Percentiles rank a stretch among this genome's conserved stretches.
phyloP scores from a whole-genome alignment of 208 protist genomes.

The Porcisia deanei region DNA sequence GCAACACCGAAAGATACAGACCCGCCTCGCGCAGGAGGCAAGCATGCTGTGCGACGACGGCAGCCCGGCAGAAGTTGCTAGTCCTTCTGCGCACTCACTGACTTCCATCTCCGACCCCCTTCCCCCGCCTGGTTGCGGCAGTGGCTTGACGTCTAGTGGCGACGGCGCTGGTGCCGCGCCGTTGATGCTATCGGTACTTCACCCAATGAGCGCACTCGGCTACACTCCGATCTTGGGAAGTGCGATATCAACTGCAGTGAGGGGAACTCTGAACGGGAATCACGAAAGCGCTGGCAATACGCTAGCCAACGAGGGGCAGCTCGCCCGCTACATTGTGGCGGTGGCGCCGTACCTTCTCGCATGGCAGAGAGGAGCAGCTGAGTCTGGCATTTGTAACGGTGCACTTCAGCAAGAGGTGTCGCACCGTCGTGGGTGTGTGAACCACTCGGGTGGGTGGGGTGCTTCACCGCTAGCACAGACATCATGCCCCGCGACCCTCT shows the following conservation, averaged over 20 bases:
- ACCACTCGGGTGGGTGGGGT: background rate
- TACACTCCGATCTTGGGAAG: slow-evolving; percentile 42
- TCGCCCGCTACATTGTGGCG: slow-evolving; percentile 13
- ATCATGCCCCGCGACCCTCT: background rate
- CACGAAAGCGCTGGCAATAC: background rate
- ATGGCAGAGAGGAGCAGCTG: slow-evolving; percentile 5
- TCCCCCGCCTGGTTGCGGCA: background rate
- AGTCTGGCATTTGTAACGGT: background rate
- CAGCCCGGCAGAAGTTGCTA: slow-evolving; percentile 1
- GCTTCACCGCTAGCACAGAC: background rate
- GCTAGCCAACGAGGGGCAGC: slow-evolving; percentile 2
- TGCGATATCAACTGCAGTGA: background rate
- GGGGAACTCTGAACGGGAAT: background rate
- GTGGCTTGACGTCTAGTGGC: background rate
- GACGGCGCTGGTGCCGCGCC: background rate
- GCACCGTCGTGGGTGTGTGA: background rate
- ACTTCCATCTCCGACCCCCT: background rate
- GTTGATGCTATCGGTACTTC: slow-evolving; percentile 39
- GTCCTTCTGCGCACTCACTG: background rate
- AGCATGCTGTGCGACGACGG: slow-evolving; percentile 7
- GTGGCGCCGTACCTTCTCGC: slow-evolving; percentile 32
- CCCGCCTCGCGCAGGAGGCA: slow-evolving; percentile 14
- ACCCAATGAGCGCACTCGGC: slow-evolving; percentile 41
- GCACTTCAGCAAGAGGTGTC: background rate
- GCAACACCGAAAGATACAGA: slow-evolving; percentile 20